Base-by-base conservation (phyloP, 352 stramenopile species). In the Discostella stelligera region DNA sequence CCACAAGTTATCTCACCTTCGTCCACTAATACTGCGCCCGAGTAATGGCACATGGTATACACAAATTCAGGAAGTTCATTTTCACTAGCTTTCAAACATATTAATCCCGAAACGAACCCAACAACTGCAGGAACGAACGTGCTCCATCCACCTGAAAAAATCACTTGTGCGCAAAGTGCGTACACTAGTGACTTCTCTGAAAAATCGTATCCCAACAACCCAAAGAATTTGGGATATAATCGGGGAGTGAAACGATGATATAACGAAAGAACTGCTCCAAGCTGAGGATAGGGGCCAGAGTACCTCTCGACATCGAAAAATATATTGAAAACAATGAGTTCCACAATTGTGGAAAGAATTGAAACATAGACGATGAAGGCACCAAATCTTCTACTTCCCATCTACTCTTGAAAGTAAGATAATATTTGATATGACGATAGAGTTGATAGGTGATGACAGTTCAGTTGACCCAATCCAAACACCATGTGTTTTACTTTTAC, bases 191-290 rank as follows among this genome's bases (percentile, higher is more conserved):
- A 67, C 65, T 90, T 90, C 80, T 91, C 86, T 39, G 75, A 87
- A 71, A 87, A 69, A 52, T 73, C 18, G 80, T 78, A 70, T 16
- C 85, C 85, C 41, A 87, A 66, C 10, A 86, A 49, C 11, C 70
- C 69, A 49, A 91, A 81, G 60, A 91, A 91, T 61, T 79, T 66
- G 23, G 86, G 86, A 78, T 91, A 66, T 49, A 90, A 63, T 48
- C 86, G 52, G 10, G 83, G 86, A 37, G 78, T 81, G 59, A 83
- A 89, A 13, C 46, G 27, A 46, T 87, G 74, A 70, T 79, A 90
- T 48, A 87, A 76, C 54, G 70, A 72, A n/a, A 89, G 55, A 0
- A 86, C 39, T 18, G 75, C 82, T 44, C 83, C 86, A 4, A 89
- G 14, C 6, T 80, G 54, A 0, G 82, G 71, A 71, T 91, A 91